Base-by-base conservation (phyloP, 2,329 filamentous ascomycete species). In the Clonostachys byssicola region DNA sequence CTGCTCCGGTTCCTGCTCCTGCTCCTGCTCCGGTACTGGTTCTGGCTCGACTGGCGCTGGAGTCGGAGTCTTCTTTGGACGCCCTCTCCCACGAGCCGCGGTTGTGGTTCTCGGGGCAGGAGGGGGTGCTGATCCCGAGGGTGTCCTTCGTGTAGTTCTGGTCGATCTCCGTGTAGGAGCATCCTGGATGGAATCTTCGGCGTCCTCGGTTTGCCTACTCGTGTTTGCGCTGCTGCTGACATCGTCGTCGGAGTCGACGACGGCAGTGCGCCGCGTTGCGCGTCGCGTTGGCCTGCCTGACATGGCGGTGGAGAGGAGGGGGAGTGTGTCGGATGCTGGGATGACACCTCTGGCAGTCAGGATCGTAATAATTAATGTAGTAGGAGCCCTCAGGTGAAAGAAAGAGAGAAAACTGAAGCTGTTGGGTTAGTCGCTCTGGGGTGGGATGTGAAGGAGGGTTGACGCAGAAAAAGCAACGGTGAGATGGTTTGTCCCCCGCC, bases 211-310 rank as follows among this genome's bases (percentile, higher is more conserved):
- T 14, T 80, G 74, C 50, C 60, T 55, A 63, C 40, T 34, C 16
- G 39, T 46, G 34, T 30, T 20, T 40, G 62, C 71, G 45, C 80
- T 75, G 58, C 80, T 74, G 52, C 77, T 73, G 56, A 80, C 72
- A 53, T 90, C 88, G 49, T 95, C 89, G 40, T 92, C 89, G 9
- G 85, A 90, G 54, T 95, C 90, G 50, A 92, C 72, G 43, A 95
- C 77, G 44, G 86, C 81, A 56, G 84, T 87, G 57, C 86, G 83
- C 60, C 89, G 81, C 45, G 86, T 66, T 36, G 75, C 73, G 60
- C 67, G 67, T 58, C 68, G 58, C 46, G 66, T 60, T 44, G 66
- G 60, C 47, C 68, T 68, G 46, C 70, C 62, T 49, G 68, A 63
- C 67, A 70, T 70, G 50, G 41, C 33, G 46, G 17, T 18, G 34